phyloP scores from a whole-genome alignment of 441 rosid species.

The Adansonia madagascariensis region DNA sequence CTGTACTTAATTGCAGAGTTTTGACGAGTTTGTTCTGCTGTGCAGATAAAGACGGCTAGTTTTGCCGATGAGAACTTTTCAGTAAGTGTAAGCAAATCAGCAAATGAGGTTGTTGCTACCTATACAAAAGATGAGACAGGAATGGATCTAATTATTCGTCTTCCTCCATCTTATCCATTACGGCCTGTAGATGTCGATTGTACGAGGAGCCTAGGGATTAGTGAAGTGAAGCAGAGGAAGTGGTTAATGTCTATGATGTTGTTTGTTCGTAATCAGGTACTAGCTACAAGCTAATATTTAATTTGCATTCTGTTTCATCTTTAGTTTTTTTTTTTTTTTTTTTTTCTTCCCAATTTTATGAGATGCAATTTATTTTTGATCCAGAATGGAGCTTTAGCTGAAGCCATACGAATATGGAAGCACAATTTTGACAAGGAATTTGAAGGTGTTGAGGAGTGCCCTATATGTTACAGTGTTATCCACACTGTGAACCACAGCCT shows the following conservation, averaged over 20 bases:
- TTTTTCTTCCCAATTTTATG: background rate
- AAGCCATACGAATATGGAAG: slow-evolving; percentile 92
- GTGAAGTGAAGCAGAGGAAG: slow-evolving; percentile 93
- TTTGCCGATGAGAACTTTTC: slow-evolving; percentile 84
- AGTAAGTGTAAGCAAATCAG: slow-evolving; percentile 86
- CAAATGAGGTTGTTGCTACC: slow-evolving; percentile 94
- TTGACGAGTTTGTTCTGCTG: slow-evolving; percentile 26
- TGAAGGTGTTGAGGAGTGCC: slow-evolving; percentile 98
- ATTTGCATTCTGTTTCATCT: slow-evolving; percentile 16
- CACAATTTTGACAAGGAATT: slow-evolving; percentile 93
- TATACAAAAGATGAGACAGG: slow-evolving; percentile 95
- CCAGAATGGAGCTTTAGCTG: slow-evolving; percentile 97
- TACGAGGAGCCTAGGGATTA: slow-evolving; percentile 85
- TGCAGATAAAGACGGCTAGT: slow-evolving; percentile 90
- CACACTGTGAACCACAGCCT: slow-evolving; percentile 88
- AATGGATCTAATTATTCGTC: slow-evolving; percentile 90
- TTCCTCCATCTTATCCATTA: slow-evolving; percentile 88
- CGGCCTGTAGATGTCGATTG: slow-evolving; percentile 86
- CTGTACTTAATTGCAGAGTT: slow-evolving; percentile 15
- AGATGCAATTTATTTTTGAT: slow-evolving; percentile 28
- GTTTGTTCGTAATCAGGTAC: slow-evolving; percentile 94
- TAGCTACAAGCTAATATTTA: slow-evolving; percentile 19
- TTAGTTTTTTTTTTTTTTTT: background rate
- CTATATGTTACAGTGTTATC: slow-evolving; percentile 95
- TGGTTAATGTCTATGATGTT: slow-evolving; percentile 95